These are phyloP conservation scores for Rhodosporidiobolus odoratus DNA, from an alignment of 768 basidiomycete species.

Conservation along the genomic window DNA sequence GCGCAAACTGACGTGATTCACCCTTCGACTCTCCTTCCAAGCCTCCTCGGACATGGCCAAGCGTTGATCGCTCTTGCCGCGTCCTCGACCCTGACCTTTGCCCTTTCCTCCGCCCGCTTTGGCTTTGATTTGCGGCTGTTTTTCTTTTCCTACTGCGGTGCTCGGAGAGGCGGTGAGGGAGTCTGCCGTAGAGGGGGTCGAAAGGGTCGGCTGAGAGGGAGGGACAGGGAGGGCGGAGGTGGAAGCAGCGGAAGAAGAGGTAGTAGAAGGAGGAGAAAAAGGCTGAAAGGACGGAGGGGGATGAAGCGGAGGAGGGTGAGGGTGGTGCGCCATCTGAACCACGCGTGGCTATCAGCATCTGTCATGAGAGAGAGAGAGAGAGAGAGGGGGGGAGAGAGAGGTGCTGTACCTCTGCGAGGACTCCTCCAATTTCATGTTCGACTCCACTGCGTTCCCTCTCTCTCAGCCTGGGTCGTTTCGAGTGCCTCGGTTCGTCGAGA, in stretches of 20 bases:
- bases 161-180: background rate
- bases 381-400: background rate
- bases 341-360: no score
- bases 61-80: conserved; percentile 13
- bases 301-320: background rate
- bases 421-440: background rate
- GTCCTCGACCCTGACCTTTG: background rate
- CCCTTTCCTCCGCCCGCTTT: background rate
- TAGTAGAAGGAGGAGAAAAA: no score
- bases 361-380: no score
- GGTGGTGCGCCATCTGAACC: no score
- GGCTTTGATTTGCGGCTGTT: background rate
- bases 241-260: no score
- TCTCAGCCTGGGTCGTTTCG: background rate
- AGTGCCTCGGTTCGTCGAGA: no score
- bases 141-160: background rate
- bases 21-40: conserved; percentile 73
- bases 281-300: background rate
- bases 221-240: background rate
- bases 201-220: background rate
- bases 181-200: background rate
- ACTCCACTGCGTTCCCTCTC: background rate
- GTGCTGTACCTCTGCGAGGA: background rate
- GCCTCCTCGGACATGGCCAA: conserved; percentile 63
- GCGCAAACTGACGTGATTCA: conserved; percentile 83